These are phyloP conservation scores for Leccinum subtestaceum DNA, from an alignment of 768 basidiomycete species.

Conservation along the genomic window DNA sequence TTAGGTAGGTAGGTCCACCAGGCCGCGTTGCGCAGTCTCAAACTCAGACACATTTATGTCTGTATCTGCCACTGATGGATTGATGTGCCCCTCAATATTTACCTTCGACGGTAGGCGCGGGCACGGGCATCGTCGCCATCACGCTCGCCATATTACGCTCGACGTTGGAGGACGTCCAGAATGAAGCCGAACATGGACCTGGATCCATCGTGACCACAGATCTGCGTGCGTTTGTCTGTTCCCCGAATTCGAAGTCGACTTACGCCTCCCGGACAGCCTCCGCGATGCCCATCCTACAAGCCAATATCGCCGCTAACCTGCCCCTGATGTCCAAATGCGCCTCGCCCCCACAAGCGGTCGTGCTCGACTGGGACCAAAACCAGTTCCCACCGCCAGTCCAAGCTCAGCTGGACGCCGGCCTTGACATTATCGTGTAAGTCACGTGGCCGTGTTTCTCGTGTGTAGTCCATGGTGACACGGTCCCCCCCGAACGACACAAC, in stretches of 20 bases:
- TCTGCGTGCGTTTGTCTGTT: constrained; percentile 49
- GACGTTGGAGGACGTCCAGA: constrained; percentile 11
- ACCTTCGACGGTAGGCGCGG: constrained; percentile 55
- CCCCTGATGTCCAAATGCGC: constrained; percentile 31
- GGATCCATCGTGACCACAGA: constrained; percentile 63
- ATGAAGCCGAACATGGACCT: constrained; percentile 9
- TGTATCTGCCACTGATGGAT: background rate
- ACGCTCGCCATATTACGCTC: constrained; percentile 58
- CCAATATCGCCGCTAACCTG: constrained; percentile 58
- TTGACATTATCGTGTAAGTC: constrained; percentile 72
- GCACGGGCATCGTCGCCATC: constrained; percentile 80
- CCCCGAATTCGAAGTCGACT: background rate
- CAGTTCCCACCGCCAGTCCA: constrained; percentile 45
- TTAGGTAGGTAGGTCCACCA: constrained; percentile 47
- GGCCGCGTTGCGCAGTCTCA: background rate
- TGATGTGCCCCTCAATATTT: background rate
- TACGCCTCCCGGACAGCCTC: constrained; percentile 51
- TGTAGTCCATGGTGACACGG: background rate
- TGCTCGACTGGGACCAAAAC: constrained; percentile 78
- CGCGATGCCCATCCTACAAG: constrained; percentile 74
- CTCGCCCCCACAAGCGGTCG: constrained; percentile 30
- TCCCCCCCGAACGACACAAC: background rate
- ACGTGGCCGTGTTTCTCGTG: background rate
- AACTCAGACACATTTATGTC: background rate
- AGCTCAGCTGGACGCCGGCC: constrained; percentile 35